phyloP scores from a whole-genome alignment of 108 stramenopile genomes.

The Bacterosira constricta region DNA sequence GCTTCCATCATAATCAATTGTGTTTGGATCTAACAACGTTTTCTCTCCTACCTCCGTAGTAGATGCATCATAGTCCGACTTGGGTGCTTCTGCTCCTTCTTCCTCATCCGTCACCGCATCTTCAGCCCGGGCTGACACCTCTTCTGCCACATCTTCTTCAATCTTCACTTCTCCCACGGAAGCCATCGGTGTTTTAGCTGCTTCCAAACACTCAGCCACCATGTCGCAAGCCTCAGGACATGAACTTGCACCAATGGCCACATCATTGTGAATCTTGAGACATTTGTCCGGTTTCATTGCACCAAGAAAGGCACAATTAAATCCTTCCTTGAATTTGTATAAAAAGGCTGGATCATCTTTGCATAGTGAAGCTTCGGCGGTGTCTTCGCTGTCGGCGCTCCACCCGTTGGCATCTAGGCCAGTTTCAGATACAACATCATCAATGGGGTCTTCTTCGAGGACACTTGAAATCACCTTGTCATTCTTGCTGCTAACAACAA shows the following conservation, averaged over 20 bases:
- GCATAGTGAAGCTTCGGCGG: neutral
- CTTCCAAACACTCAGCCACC: slow-evolving; percentile 27
- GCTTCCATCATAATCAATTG: neutral
- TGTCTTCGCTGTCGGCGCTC: neutral
- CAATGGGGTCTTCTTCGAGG: neutral
- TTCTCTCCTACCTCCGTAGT: neutral
- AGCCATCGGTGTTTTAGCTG: neutral
- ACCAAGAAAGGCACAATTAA: slow-evolving; percentile 13
- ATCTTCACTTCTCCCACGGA: too few species aligned
- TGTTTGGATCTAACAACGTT: slow-evolving; percentile 1
- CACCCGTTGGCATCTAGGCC: neutral
- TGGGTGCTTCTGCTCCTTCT: neutral
- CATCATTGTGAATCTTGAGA: slow-evolving; percentile 11
- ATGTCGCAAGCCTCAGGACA: slow-evolving; percentile 38
- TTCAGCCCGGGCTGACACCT: neutral
- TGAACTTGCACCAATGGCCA: slow-evolving; percentile 11
- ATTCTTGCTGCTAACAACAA: neutral
- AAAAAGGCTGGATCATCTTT: slow-evolving; percentile 30
- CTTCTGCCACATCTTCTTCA: neutral
- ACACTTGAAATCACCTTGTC: neutral
- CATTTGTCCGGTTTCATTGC: slow-evolving; percentile 4
- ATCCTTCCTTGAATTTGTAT: slow-evolving; percentile 20
- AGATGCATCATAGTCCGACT: neutral
- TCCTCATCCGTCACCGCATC: neutral
- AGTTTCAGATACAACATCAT: neutral